Base-by-base conservation (phyloP, 2,329 filamentous ascomycete genomes). In the Annulohypoxylon truncatum region DNA sequence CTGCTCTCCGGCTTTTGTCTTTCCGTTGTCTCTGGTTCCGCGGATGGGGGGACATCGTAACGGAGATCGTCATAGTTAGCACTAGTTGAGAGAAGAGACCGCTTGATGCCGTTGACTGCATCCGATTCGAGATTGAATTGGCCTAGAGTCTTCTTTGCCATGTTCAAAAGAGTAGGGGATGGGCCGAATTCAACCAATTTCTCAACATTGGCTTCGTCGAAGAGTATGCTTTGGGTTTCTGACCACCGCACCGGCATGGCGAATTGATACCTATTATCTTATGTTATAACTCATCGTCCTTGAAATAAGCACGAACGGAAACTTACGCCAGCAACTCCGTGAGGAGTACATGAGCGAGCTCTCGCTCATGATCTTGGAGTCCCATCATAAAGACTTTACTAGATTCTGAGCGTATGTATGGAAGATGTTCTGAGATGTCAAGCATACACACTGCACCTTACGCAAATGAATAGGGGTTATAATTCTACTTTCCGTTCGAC, bases 331-430 rank as follows among this genome's bases (percentile, higher is more conserved):
- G 33, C 40, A 70, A 29, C 52, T 70, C 67, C 26, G 67, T 70
- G 9, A 70, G 65, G 67, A 70, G 67, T 53, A 70, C 67, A 64
- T 70, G 67, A 68, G 67, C 64, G 56, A 70, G 67, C 52, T 68
- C 61, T 51, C 64, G 61, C 55, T 70, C 61, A 59, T 66, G 58
- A 8, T 52, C 20, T 28, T 66, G 61, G n/a, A 56, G 26, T 13
- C 26, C 53, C 67, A 70, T 70, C 26, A 52, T 61, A 35, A 53
- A 29, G 26, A 20, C 28, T 22, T 57, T 22, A 2, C n/a, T 15
- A 29, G 29, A 31, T 31, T 31, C 47, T 54, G n/a, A 58, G 10
- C 15, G 44, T 53, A 15, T 29, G 44, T 53, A 15, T 29, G 20
- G 9, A 18, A 31, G 20, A 10, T 35, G 18, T 9, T 56, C 29